Evolutionary conservation across 352 stramenopile genomes (phyloP), one percentile per base, ranked within the genome.

Genomic region (Globisporangium iwayamae): DNA sequence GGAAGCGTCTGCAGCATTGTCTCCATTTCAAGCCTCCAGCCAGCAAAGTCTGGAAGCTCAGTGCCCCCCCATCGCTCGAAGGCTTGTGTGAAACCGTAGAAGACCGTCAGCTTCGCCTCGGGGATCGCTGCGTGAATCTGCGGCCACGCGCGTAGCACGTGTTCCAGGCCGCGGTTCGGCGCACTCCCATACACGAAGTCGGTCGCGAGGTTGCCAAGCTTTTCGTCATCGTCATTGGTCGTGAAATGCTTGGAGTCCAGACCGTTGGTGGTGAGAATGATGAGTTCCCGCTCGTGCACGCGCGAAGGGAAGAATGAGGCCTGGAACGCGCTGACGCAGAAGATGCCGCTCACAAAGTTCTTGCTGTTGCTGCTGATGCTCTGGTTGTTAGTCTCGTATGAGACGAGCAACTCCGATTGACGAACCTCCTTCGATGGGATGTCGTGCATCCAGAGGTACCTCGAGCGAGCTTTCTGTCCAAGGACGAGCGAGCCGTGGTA

Each of bases 171-270:
- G 7, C 93, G 83, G 38, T 72, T 94, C 4, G 92, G 93, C 9
- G 89, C 73, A 20, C 81, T 96, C 1, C 85, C 87, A 62, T 98
- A 98, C 16, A 96, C 85, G 55, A 98, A 97, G 3, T 81, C 63
- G 52, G 72, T 67, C 0, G 72, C 59, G 47, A 71, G 55, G 60
- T 96, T 94, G 1, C 62, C 22, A 36, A 73, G 76, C 50, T 57
- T 32, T 93, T 45, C 18, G 10, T 46, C 9, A 30, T 43, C 70
- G 18, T 81, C 71, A 18, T 81, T 63, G 54, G n/a, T 32, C 52
- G n/a, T 30, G 30, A 94, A 91, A 62, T 81, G 85, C 2, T 43
- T 54, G 3, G 78, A 66, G 56, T 96, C 80, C 5, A 98, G 67
- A 13, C 76, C 91, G 39, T 98, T 97, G 25, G 76, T 71, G 7